Base-by-base conservation (phyloP, 192 early-diverging fungal species). In the Entomortierella chlamydospora region DNA sequence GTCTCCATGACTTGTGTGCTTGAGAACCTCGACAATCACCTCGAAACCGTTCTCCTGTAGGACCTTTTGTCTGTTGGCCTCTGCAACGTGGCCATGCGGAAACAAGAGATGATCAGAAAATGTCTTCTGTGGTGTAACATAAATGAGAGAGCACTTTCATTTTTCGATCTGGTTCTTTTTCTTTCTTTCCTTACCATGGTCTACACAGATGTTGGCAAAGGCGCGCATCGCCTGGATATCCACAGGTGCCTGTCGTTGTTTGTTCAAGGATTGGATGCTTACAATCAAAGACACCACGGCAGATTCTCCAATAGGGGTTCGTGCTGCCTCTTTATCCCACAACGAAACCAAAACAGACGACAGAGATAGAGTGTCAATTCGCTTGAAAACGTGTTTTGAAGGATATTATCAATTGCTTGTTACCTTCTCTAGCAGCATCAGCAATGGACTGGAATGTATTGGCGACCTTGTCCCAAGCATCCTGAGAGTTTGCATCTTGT, bases 171-270 rank as follows among this genome's bases (percentile, higher is more conserved):
- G n/a, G n/a, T n/a, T n/a, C n/a, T 49, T 17, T 17, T 22, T 39
- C 9, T 25, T 18, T n/a, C 52, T 55, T 49, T 17, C 15, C 45
- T 68, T 84, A 87, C 88, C 84, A 64, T 85, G 79, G 68, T 86
- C 81, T 58, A 89, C 82, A 34, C 86, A 89, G 10, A 87, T 59
- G 42, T 89, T 89, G 31, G 83, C 88, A 22, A 87, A 63, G 3
- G 79, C 81, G 41, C 88, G 81, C 51, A 89, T 66, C 11, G 83
- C 83, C 54, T 89, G 88, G 52, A 68, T 68, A 70, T 81, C 77
- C 6, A 81, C 68, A 67, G 57, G 22, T 41, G 30, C 64, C 47
- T 72, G 12, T 56, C 64, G 55, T 11, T 70, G 39, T 52, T 52
- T 47, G 45, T 72, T 73, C 76, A 61, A 33, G 70, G 47, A 42